phyloP scores from a whole-genome alignment of 345 rosid genomes.

The Citrus glauca region DNA sequence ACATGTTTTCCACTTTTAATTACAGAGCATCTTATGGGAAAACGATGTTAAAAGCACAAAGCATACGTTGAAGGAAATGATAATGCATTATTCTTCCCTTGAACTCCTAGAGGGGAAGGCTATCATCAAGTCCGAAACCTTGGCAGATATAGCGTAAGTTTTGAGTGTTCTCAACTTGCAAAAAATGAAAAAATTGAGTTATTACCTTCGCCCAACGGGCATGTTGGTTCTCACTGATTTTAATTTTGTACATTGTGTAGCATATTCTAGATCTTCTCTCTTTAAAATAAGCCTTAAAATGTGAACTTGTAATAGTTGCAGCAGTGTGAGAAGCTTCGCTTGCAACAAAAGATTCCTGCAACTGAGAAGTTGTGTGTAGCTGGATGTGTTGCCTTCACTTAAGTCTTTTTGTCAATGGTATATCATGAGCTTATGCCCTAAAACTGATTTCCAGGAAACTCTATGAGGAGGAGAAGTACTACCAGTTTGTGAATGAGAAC shows the following conservation, averaged over 20 bases:
- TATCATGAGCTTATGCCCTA: neutral
- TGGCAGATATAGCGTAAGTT: constrained; percentile 81
- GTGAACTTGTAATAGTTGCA: neutral
- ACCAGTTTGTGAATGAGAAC: constrained; percentile 30
- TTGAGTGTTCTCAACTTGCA: neutral
- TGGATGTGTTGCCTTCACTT: neutral
- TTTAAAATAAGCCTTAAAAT: neutral
- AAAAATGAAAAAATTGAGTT: neutral
- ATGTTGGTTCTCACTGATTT: neutral
- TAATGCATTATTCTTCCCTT: constrained; percentile 76
- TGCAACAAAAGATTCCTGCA: neutral
- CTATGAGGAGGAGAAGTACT: constrained; percentile 61
- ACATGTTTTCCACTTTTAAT: constrained; percentile 17
- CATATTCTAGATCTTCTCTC: neutral
- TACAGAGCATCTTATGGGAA: constrained; percentile 90
- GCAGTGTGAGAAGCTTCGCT: too few relatives aligned
- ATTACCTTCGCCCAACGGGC: too few relatives aligned
- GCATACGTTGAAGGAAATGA: constrained; percentile 77
- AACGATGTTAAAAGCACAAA: constrained; percentile 85
- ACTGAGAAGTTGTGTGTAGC: neutral
- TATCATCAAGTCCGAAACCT: constrained; percentile 65
- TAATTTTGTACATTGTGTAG: neutral
- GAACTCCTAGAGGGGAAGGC: constrained; percentile 78
- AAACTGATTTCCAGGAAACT: constrained; percentile 42
- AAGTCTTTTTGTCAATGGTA: neutral